These are phyloP conservation scores for Sphaerobolus stellatus DNA, from an alignment of 1,284 basidiomycete genomes.

Conservation along the genomic window DNA sequence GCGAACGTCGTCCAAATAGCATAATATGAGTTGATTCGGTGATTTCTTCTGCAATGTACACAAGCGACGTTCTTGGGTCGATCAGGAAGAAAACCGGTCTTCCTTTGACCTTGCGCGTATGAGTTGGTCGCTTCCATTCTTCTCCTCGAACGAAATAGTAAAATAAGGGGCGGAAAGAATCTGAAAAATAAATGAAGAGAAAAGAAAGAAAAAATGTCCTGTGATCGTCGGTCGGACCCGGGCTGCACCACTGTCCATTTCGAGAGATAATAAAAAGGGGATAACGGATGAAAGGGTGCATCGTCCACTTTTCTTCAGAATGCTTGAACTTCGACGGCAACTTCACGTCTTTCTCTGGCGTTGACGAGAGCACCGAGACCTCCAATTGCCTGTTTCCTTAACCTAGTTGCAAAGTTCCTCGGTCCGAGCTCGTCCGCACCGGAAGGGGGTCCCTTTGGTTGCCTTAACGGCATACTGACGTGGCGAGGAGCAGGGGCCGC, in stretches of 20 bases:
- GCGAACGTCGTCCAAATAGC: slow-evolving; percentile 6
- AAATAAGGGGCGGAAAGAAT: slow-evolving; percentile 1
- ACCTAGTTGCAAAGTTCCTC: slow-evolving; percentile 84
- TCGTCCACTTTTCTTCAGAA: slow-evolving; percentile 47
- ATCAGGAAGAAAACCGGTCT: slow-evolving; percentile 12
- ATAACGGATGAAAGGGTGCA: not conserved
- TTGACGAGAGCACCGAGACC: slow-evolving; percentile 71
- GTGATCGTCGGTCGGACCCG: slow-evolving; percentile 5
- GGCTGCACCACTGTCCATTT: slow-evolving; percentile 7
- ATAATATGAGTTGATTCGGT: not conserved
- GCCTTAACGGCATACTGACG: slow-evolving; percentile 69
- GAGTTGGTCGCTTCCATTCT: slow-evolving; percentile 4
- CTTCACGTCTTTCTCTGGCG: slow-evolving; percentile 68
- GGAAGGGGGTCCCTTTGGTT: slow-evolving; percentile 84
- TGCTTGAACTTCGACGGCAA: slow-evolving; percentile 42
- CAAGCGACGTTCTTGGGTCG: slow-evolving; percentile 7
- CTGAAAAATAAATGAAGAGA: slow-evolving; percentile 1
- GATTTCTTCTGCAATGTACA: slow-evolving; percentile 2
- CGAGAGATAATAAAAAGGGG: slow-evolving; percentile 1
- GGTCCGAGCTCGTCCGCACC: slow-evolving; percentile 83
- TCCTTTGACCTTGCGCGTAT: slow-evolving; percentile 6
- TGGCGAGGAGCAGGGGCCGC: slow-evolving; percentile 15
- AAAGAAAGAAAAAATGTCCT: slow-evolving; percentile 7
- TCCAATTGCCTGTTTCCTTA: slow-evolving; percentile 76
- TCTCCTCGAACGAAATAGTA: not conserved